A percentile compares a stretch with the other conserved stretches of the same genome.
Conservation (phyloP, 2,329 filamentous ascomycete species). For the Colletotrichum camelliae region DNA sequence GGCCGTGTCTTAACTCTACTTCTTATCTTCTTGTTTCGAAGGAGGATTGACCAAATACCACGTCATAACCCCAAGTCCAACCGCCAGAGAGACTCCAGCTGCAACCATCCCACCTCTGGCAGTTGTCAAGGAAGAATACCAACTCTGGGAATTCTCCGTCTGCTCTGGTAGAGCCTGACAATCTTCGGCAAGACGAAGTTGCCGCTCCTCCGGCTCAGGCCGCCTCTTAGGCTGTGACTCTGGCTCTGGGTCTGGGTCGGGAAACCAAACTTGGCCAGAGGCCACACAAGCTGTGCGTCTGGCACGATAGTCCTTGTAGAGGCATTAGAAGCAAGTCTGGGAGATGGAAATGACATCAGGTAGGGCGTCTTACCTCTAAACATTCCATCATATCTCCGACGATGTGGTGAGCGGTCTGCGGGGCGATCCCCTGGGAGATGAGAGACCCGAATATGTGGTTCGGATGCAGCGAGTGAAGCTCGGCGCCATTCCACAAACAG, state of each 20-base stretch:
- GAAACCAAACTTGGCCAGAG: background rate
- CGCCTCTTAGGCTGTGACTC: background rate
- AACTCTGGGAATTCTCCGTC: background rate
- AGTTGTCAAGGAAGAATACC: background rate
- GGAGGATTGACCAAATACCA: background rate
- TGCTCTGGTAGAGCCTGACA: background rate
- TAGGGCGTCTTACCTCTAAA: background rate
- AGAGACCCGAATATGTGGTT: background rate
- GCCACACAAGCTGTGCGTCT: background rate
- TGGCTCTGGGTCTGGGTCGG: background rate
- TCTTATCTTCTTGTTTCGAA: background rate
- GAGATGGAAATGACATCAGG: background rate
- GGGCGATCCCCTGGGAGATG: background rate
- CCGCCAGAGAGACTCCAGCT: background rate
- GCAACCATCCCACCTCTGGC: background rate
- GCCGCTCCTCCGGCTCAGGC: background rate
- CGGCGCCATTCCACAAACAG: background rate
- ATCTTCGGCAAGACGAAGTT: background rate
- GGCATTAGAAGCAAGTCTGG: background rate
- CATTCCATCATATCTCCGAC: slow-evolving; percentile 6
- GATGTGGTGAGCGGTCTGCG: background rate
- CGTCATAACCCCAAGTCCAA: background rate
- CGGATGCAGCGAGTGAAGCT: slow-evolving; percentile 1
- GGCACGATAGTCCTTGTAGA: background rate
- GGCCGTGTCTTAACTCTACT: background rate